Conservation (phyloP, 2,329 filamentous ascomycete genomes). For the Didymella pomorum region DNA sequence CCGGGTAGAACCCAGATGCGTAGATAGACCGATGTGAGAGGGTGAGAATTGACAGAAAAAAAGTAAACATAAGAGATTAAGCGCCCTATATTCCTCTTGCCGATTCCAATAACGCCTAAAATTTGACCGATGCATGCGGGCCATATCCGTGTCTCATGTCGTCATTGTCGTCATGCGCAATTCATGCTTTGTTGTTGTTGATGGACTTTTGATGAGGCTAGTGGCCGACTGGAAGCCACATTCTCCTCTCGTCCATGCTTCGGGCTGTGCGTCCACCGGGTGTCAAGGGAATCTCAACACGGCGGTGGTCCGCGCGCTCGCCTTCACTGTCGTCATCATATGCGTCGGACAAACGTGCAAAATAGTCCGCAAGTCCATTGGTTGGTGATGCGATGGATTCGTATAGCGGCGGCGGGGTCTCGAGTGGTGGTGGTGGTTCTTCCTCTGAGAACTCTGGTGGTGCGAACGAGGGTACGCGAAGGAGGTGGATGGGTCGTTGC, state of each 20-base stretch:
- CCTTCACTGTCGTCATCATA: conserved; percentile 67
- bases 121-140: conserved; percentile 11
- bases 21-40: conserved; percentile 6
- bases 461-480: conserved; percentile 85
- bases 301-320: conserved; percentile 50
- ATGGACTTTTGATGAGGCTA: conserved; percentile 19
- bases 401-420: conserved; percentile 87
- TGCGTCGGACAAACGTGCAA: conserved; percentile 74
- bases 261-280: conserved; percentile 68
- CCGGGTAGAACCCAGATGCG: conserved; percentile 5
- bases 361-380: conserved; percentile 82
- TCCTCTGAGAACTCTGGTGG: conserved; percentile 88
- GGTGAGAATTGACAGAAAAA: conserved; percentile 15
- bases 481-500: conserved; percentile 80
- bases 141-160: conserved; percentile 24
- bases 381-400: conserved; percentile 78
- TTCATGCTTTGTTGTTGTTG: conserved; percentile 1
- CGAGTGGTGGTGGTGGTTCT: conserved; percentile 73
- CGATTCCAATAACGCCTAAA: conserved; percentile 6
- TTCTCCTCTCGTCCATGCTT: conserved; percentile 69
- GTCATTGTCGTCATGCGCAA: conserved; percentile 22
- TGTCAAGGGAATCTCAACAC: conserved; percentile 67
- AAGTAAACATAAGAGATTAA: conserved; percentile 21
- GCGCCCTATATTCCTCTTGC: not conserved
- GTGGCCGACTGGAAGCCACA: conserved; percentile 60